Percentiles rank a stretch among this genome's conserved stretches.
Conservation (phyloP, 2,329 filamentous ascomycete genomes). For the Beauveria varroae region DNA sequence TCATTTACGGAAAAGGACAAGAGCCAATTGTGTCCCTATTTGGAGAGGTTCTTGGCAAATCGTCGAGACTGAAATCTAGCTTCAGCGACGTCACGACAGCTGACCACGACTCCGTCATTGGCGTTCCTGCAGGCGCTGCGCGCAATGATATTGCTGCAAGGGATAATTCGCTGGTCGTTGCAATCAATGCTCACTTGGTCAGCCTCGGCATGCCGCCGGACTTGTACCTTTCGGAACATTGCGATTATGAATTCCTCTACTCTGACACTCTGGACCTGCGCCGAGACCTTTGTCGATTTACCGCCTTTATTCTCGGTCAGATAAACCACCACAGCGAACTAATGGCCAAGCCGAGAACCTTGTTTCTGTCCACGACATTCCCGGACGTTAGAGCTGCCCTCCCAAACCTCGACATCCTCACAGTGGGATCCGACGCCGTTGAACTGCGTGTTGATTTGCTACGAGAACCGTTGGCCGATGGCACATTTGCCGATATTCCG, state of each 20-base stretch:
- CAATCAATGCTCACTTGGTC: slow-evolving; percentile 72
- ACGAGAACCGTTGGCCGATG: slow-evolving; percentile 60
- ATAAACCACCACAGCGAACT: slow-evolving; percentile 70
- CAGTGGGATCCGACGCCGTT: slow-evolving; percentile 78
- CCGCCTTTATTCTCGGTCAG: slow-evolving; percentile 73
- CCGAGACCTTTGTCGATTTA: slow-evolving; percentile 69
- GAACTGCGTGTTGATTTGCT: slow-evolving; percentile 79
- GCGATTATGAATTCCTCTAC: slow-evolving; percentile 85
- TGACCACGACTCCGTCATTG: slow-evolving; percentile 59
- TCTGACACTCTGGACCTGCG: slow-evolving; percentile 64
- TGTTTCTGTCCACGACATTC: slow-evolving; percentile 83
- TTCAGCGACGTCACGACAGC: slow-evolving; percentile 46
- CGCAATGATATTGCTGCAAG: slow-evolving; percentile 50
- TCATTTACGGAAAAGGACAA: slow-evolving; percentile 64
- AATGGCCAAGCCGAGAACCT: slow-evolving; percentile 70
- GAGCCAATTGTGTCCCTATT: slow-evolving; percentile 68
- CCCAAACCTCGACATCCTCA: slow-evolving; percentile 79
- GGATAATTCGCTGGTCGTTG: slow-evolving; percentile 51
- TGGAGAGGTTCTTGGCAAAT: slow-evolving; percentile 72
- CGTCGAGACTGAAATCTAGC: slow-evolving; percentile 51
- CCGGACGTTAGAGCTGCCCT: slow-evolving; percentile 76
- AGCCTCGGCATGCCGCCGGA: slow-evolving; percentile 64
- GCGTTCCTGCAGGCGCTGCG: slow-evolving; percentile 51
- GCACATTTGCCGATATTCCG: slow-evolving; percentile 56
- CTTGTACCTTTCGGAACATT: slow-evolving; percentile 54